These are phyloP conservation scores for Yarrowia sp. DNA, from an alignment of 805 yeast species.

Conservation along the genomic window DNA sequence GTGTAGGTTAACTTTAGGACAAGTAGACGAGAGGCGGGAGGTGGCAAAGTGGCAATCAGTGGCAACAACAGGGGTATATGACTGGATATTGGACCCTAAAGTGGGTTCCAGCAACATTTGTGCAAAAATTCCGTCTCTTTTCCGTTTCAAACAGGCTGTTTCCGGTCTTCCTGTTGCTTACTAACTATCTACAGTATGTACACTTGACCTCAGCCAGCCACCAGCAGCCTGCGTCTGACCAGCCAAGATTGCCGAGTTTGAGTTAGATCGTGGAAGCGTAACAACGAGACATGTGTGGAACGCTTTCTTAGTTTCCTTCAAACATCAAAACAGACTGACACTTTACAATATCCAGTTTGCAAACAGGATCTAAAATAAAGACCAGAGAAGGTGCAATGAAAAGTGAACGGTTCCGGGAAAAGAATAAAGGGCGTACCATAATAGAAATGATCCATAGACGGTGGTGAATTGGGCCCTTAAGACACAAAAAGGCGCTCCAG, in stretches of 20 bases:
- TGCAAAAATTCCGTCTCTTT: too few species aligned
- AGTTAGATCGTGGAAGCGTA: background rate
- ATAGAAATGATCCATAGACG: too few species aligned
- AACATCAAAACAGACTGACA: background rate
- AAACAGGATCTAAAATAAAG: too few species aligned
- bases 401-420: too few species aligned
- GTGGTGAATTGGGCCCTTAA: too few species aligned
- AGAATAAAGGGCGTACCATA: too few species aligned
- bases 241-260: slow-evolving; percentile 20
- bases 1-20: slow-evolving; percentile 25
- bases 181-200: slow-evolving; percentile 15
- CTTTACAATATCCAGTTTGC: too few species aligned
- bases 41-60: background rate
- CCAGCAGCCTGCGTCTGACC: slow-evolving; percentile 8
- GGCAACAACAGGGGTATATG: background rate
- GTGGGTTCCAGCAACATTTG: too few species aligned
- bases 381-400: too few species aligned
- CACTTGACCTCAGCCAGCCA: slow-evolving; percentile 15
- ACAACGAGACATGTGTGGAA: background rate
- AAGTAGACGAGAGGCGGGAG: background rate
- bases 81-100: too few species aligned
- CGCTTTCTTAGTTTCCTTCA: background rate
- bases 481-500: too few species aligned
- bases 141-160: too few species aligned
- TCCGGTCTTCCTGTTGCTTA: background rate